Conservation (phyloP, 371 early-diverging fungal species). For the Mucor ambiguus region DNA sequence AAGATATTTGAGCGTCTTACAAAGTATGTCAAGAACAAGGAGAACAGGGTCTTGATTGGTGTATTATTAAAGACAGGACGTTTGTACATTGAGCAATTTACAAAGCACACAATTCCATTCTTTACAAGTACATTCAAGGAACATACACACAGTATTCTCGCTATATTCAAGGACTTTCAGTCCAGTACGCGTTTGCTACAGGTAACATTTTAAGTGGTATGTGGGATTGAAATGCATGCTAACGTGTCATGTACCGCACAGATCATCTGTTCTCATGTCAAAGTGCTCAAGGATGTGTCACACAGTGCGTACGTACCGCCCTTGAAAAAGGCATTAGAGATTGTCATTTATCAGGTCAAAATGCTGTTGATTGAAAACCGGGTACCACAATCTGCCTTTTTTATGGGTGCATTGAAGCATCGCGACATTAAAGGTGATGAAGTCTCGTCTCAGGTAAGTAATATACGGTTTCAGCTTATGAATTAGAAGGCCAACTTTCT, state of each 20-base stretch:
- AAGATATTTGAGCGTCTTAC: slow-evolving; percentile 58
- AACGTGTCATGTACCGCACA: slow-evolving; percentile 16
- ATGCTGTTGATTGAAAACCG: slow-evolving; percentile 74
- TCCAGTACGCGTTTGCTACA: slow-evolving; percentile 64
- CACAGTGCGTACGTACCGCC: slow-evolving; percentile 72
- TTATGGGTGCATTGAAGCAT: slow-evolving; percentile 72
- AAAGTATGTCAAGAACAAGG: slow-evolving; percentile 57
- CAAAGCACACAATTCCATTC: slow-evolving; percentile 66
- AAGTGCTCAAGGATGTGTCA: slow-evolving; percentile 64
- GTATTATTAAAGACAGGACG: slow-evolving; percentile 60
- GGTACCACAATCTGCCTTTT: slow-evolving; percentile 59
- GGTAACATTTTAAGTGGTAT: slow-evolving; percentile 24
- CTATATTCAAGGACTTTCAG: slow-evolving; percentile 57
- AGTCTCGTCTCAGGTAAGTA: slow-evolving; percentile 71
- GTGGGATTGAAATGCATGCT: not conserved
- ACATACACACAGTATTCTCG: slow-evolving; percentile 53
- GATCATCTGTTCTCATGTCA: slow-evolving; percentile 82
- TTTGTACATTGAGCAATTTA: slow-evolving; percentile 66
- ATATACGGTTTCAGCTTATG: not conserved
- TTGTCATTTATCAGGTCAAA: slow-evolving; percentile 77
- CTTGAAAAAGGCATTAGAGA: slow-evolving; percentile 73
- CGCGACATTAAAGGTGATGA: slow-evolving; percentile 73
- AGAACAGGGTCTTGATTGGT: slow-evolving; percentile 51
- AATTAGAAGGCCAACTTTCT: too few species aligned
- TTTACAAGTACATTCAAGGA: slow-evolving; percentile 62